Percentiles rank a stretch among this genome's conserved stretches.
Evolutionary conservation across 805 yeast species (phyloP).

Genomic region (Blastobotrys americana): DNA sequence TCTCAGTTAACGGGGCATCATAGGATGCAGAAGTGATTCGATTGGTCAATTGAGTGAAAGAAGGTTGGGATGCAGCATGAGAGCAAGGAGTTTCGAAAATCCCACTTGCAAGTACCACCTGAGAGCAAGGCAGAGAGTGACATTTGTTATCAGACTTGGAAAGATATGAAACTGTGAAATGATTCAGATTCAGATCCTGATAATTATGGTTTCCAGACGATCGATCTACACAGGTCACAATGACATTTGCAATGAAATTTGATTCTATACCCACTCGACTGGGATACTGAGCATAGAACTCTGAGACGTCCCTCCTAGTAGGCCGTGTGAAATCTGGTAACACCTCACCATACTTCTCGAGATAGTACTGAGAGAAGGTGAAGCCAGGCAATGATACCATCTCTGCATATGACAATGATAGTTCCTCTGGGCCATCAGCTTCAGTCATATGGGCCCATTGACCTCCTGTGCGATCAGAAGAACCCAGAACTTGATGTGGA

Average conservation of each 20-base stretch:
- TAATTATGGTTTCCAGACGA: neutral
- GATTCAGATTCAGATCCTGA: neutral
- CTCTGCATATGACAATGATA: slow-evolving; percentile 27
- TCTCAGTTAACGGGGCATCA: neutral
- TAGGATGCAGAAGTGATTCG: neutral
- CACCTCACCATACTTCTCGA: slow-evolving; percentile 6
- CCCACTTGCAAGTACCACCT: slow-evolving; percentile 25
- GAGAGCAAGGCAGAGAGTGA: neutral
- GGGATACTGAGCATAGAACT: slow-evolving; percentile 25
- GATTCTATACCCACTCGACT: slow-evolving; percentile 20
- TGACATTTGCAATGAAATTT: slow-evolving; percentile 14
- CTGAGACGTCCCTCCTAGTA: slow-evolving; percentile 23
- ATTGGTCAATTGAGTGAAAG: neutral
- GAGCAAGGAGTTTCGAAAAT: slow-evolving; percentile 19
- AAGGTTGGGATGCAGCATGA: too few relatives aligned
- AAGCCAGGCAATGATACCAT: slow-evolving; percentile 31
- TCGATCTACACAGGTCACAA: slow-evolving; percentile 9
- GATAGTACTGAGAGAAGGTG: slow-evolving; percentile 22
- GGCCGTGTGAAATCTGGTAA: slow-evolving; percentile 24
- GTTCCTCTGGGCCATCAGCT: slow-evolving; percentile 15
- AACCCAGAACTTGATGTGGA: slow-evolving; percentile 24
- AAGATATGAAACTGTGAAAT: neutral
- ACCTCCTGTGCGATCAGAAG: slow-evolving; percentile 25
- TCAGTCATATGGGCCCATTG: slow-evolving; percentile 27
- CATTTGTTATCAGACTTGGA: neutral